Base-by-base conservation (phyloP, 2,329 filamentous ascomycete genomes). In the Colletotrichum trifolii region DNA sequence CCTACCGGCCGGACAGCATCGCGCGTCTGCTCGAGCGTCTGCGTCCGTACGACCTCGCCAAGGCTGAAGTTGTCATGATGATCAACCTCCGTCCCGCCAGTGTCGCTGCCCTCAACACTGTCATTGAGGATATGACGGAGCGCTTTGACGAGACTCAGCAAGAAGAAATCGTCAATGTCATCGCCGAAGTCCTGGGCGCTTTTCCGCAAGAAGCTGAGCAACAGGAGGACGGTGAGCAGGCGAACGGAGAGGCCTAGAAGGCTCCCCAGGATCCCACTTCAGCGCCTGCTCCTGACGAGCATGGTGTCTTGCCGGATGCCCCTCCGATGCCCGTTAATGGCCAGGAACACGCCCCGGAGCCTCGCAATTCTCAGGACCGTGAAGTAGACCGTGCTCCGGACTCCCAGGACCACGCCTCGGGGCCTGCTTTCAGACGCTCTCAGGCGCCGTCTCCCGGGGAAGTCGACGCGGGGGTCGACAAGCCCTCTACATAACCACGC, bases 51-150 rank as follows among this genome's bases (percentile, higher is more conserved):
- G 82, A 87, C 49, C 81, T 91, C 60, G 86, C 86, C 76, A 91
- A 91, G 79, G 87, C 87, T 58, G 89, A 91, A 75, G 77, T 89
- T 59, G 78, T 91, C 72, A 90, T 90, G 86, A 85, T 91, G 52
- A 74, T 91, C 69, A 91, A 92, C 73, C 77, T 90, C 47, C 83
- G 89, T 10, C 89, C 89, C 0, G 80, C 81, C 25, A 85, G 81
- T 35, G 79, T 83, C 36, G 83, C 84, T 4, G 82, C 84, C 49
- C 79, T 92, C 69, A 89, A 89, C 71, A 85, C 85, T 13, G 81
- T 90, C 54, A 80, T 92, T 39, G 88, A 92, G 75, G 88, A 91
- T 68, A 85, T 90, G 79, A 81, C 85, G 61, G 80, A 82, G 40
- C 83, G 89, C 8, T 89, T 90, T 72, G 80, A 75, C 49, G 83